phyloP scores from a whole-genome alignment of 768 basidiomycete species.

The Omphalotus guepiniiformis region DNA sequence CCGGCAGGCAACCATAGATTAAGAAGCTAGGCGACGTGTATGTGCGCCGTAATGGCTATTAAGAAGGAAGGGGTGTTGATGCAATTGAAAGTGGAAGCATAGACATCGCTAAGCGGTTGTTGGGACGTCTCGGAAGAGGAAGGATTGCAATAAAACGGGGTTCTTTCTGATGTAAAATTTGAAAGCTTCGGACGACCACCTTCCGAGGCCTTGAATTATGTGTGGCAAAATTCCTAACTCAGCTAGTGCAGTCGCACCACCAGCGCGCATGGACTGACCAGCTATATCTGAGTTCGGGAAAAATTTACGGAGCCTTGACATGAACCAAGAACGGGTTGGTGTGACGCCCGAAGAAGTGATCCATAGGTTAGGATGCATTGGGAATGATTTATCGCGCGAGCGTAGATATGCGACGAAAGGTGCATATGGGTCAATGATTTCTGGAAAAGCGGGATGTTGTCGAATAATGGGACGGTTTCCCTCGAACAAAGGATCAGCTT shows the following conservation, averaged over 20 bases:
- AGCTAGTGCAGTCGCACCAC: conserved; percentile 31
- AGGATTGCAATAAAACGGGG: conserved; percentile 13
- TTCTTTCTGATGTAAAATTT: conserved; percentile 30
- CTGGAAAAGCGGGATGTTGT: background rate
- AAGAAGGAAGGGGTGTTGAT: no score
- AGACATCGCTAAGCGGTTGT: no score
- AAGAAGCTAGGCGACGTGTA: no score
- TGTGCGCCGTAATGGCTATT: no score
- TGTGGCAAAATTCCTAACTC: conserved; percentile 19
- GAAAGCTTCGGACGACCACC: conserved; percentile 31
- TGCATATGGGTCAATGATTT: background rate
- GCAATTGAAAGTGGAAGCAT: no score
- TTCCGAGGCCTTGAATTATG: conserved; percentile 27
- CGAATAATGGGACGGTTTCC: conserved; percentile 15
- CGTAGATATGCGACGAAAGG: conserved; percentile 2
- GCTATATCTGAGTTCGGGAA: conserved; percentile 9
- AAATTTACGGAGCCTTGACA: background rate
- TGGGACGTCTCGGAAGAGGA: no score
- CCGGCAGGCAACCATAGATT: no score
- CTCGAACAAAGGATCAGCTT: conserved; percentile 17
- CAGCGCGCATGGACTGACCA: conserved; percentile 30
- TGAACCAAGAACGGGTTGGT: conserved; percentile 8
- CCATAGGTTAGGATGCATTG: conserved; percentile 11
- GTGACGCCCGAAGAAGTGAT: background rate
- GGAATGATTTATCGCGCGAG: conserved; percentile 1